Conservation (phyloP, 768 basidiomycete genomes). For the Mycena galericulata region DNA sequence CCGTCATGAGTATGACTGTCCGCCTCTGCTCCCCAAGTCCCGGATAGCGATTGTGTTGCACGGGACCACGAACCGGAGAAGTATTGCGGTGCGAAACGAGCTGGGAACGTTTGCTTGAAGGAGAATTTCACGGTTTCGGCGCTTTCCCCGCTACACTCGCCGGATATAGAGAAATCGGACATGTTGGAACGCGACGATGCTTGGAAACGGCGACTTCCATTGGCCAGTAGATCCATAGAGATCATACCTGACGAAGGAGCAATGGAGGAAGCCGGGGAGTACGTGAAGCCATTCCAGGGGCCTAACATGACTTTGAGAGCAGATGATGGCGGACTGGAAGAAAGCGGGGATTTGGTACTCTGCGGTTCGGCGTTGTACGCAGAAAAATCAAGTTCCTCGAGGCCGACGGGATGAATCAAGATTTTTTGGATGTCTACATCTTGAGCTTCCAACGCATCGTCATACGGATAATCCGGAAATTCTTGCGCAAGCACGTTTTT, state of each 20-base stretch:
- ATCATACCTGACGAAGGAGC: slow-evolving; percentile 25
- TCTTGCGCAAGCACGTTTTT: slow-evolving; percentile 29
- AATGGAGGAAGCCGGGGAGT: slow-evolving; percentile 14
- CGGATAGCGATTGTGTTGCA: slow-evolving; percentile 37
- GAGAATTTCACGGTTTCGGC: slow-evolving; percentile 28
- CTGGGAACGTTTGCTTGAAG: slow-evolving; percentile 39
- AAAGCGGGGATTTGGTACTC: not conserved
- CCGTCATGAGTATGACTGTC: slow-evolving; percentile 35
- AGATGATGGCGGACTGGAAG: slow-evolving; percentile 10
- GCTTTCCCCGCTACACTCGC: slow-evolving; percentile 32
- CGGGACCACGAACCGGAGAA: slow-evolving; percentile 38
- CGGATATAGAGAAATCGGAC: slow-evolving; percentile 14
- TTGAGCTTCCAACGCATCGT: slow-evolving; percentile 36
- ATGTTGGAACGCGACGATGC: slow-evolving; percentile 30
- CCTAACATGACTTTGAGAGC: slow-evolving; percentile 33
- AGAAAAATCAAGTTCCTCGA: slow-evolving; percentile 33
- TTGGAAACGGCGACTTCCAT: slow-evolving; percentile 3
- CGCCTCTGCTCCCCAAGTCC: slow-evolving; percentile 40
- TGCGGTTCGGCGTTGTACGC: slow-evolving; percentile 32
- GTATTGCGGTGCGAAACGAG: slow-evolving; percentile 38
- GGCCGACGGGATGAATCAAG: slow-evolving; percentile 39
- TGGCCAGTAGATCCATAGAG: slow-evolving; percentile 22
- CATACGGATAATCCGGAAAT: slow-evolving; percentile 36
- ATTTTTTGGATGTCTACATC: slow-evolving; percentile 30
- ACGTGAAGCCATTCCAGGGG: slow-evolving; percentile 40